A percentile compares a stretch with the other conserved stretches of the same genome.
Evolutionary conservation across 73 alveolate species (phyloP).

Genomic region (Paramecium pentaurelia): DNA sequence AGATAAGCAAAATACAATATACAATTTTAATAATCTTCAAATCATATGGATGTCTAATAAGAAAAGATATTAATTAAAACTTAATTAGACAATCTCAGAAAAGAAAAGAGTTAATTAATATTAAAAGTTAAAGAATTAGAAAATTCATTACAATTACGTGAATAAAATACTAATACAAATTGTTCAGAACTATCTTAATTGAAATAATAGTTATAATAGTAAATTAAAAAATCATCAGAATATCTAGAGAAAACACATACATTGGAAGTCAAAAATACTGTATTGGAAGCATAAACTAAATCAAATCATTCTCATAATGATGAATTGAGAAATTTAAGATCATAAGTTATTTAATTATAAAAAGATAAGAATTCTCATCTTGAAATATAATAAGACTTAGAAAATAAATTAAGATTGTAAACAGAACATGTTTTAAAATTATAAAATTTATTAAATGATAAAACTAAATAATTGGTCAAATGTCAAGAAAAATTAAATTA

Average conservation of each 20-base stretch:
- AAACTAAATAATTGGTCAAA: not conserved
- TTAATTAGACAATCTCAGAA: slow-evolving; percentile 14
- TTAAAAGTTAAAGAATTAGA: not conserved
- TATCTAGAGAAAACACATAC: not conserved
- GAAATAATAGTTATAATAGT: not conserved
- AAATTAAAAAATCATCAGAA: not conserved
- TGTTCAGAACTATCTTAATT: not conserved
- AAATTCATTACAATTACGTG: not conserved
- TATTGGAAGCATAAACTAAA: not conserved
- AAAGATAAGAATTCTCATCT: not conserved
- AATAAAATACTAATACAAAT: not conserved
- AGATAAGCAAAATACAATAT: not conserved
- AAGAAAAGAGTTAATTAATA: not conserved
- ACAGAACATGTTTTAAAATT: slow-evolving; percentile 1
- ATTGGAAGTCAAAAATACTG: not conserved
- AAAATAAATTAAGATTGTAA: not conserved
- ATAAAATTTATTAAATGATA: slow-evolving; percentile 20
- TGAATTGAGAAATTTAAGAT: not conserved
- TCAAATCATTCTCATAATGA: not conserved
- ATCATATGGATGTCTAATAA: not conserved
- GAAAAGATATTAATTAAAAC: not conserved
- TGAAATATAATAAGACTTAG: not conserved
- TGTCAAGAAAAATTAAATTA: not conserved
- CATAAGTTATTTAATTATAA: not conserved
- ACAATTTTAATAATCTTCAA: not conserved